Percentiles rank a stretch among this genome's conserved stretches.
These are phyloP conservation scores for Serendipita indica DNA, from an alignment of 768 basidiomycete species.

Conservation along the genomic window DNA sequence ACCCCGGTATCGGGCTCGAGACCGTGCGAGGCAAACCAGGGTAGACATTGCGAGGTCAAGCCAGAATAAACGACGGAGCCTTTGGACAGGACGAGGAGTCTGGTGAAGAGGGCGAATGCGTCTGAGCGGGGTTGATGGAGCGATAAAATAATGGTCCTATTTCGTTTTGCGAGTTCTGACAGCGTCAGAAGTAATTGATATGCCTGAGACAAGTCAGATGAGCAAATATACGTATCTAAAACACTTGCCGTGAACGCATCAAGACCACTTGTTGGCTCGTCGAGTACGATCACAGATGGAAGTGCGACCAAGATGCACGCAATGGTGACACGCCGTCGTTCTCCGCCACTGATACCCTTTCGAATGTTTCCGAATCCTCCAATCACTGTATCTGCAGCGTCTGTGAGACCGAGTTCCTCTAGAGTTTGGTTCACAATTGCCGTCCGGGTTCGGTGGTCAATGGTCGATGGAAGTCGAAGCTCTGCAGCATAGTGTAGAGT, in stretches of 20 bases:
- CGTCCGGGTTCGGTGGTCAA: conserved; percentile 18
- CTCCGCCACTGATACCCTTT: conserved; percentile 37
- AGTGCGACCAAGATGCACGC: conserved; percentile 32
- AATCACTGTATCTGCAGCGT: conserved; percentile 30
- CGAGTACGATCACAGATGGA: conserved; percentile 32
- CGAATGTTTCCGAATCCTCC: conserved; percentile 25
- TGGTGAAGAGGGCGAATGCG: conserved; percentile 33
- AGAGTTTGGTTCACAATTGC: conserved; percentile 32
- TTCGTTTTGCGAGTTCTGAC: conserved; percentile 21
- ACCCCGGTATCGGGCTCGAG: conserved; percentile 22
- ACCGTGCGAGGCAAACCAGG: conserved; percentile 26
- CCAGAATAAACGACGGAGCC: conserved; percentile 32
- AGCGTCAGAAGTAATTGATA: conserved; percentile 23
- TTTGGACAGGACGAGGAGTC: conserved; percentile 29
- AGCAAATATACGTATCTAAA: not conserved
- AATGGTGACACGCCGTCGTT: conserved; percentile 30
- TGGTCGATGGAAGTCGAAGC: conserved; percentile 25
- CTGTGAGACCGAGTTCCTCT: conserved; percentile 29
- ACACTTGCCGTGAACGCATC: conserved; percentile 14
- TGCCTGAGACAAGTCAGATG: conserved; percentile 18
- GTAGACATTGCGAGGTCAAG: conserved; percentile 20
- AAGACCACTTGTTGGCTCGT: conserved; percentile 24
- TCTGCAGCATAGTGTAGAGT: conserved; percentile 26
- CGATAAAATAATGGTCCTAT: conserved; percentile 29
- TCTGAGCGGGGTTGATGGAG: conserved; percentile 36